A percentile compares a stretch with the other conserved stretches of the same genome.
Evolutionary conservation across 345 rosid genomes (phyloP).

Genomic region (Reutealis trisperma): DNA sequence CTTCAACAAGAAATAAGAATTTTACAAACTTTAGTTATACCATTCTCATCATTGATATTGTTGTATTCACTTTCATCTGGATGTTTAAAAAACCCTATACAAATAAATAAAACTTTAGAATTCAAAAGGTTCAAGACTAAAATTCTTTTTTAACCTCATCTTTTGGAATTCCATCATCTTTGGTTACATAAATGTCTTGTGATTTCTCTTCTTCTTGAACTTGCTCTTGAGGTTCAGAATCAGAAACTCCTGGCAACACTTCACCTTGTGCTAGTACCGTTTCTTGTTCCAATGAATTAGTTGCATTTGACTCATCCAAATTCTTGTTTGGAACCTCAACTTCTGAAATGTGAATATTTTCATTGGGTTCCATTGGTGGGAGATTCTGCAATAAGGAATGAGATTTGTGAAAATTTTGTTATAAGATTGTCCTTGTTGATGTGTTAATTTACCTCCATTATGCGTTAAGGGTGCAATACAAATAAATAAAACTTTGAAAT

Average conservation of each 20-base stretch:
- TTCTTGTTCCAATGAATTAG: conserved; percentile 14
- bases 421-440: background rate
- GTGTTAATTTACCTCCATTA: background rate
- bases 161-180: conserved; percentile 1
- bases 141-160: conserved; percentile 21
- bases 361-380: conserved; percentile 11
- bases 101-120: background rate
- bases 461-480: background rate
- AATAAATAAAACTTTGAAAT: background rate
- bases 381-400: conserved; percentile 21
- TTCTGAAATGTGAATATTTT: conserved; percentile 10
- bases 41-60: background rate
- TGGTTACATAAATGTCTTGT: background rate
- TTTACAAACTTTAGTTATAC: background rate
- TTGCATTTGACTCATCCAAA: background rate
- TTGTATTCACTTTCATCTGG: background rate
- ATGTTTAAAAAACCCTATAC: background rate
- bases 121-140: background rate
- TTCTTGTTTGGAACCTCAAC: conserved; percentile 5
- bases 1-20: conserved; percentile 13
- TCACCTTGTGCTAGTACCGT: conserved; percentile 14
- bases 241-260: conserved; percentile 9
- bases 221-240: conserved; percentile 20
- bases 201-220: conserved; percentile 21
- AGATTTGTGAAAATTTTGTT: background rate